These are phyloP conservation scores for Coemansia sp. DNA, from an alignment of 192 early-diverging fungal genomes.

Conservation along the genomic window DNA sequence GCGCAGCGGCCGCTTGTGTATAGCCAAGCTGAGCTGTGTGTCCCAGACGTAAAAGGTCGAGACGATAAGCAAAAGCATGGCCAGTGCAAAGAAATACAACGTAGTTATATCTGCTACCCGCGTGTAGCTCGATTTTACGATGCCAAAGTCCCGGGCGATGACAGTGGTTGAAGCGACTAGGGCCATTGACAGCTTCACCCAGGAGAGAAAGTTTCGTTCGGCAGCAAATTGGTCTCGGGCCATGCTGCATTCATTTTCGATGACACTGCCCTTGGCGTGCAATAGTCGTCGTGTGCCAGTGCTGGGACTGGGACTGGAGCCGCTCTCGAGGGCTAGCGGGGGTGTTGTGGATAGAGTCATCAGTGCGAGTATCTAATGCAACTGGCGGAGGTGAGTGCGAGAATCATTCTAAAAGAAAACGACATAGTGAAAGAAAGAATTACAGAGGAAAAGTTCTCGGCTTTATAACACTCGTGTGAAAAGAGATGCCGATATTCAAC, in stretches of 20 bases:
- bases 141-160: constrained; percentile 22
- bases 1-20: constrained; percentile 20
- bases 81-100: constrained; percentile 28
- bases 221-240: constrained; percentile 55
- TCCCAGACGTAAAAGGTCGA: constrained; percentile 34
- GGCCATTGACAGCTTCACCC: constrained; percentile 46
- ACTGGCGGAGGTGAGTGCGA: no score
- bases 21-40: constrained; percentile 20
- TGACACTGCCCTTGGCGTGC: constrained; percentile 16
- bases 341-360: not conserved
- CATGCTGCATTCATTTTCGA: constrained; percentile 54
- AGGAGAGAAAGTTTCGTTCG: constrained; percentile 54
- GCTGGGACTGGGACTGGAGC: not conserved
- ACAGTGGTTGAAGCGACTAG: constrained; percentile 27
- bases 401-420: not conserved
- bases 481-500: not conserved
- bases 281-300: not conserved
- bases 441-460: not conserved
- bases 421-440: not conserved
- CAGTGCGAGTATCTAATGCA: not conserved
- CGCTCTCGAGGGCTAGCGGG: constrained; percentile 4
- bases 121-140: not conserved
- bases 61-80: constrained; percentile 23
- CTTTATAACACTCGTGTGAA: not conserved
- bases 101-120: constrained; percentile 21